phyloP scores from a whole-genome alignment of 1,284 basidiomycete species.

The Athelia psychrophila region DNA sequence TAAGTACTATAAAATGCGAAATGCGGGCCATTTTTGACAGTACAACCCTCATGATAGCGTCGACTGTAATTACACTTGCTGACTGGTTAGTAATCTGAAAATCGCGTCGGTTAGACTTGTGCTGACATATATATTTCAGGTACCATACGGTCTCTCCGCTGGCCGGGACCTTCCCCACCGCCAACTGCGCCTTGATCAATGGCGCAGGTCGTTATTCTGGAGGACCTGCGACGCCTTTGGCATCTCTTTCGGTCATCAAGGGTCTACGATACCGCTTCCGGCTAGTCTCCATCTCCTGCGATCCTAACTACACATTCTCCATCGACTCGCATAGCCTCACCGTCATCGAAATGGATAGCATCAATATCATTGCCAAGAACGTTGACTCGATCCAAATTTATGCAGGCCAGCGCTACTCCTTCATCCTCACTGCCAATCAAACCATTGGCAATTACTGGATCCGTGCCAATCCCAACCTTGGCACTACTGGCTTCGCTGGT shows the following conservation, averaged over 20 bases:
- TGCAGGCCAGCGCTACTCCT: slow-evolving; percentile 21
- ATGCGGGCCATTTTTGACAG: slow-evolving; percentile 53
- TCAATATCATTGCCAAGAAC: slow-evolving; percentile 25
- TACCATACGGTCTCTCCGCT: slow-evolving; percentile 23
- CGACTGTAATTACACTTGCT: slow-evolving; percentile 33
- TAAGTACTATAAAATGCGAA: slow-evolving; percentile 37
- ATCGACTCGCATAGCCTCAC: slow-evolving; percentile 35
- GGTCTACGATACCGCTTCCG: slow-evolving; percentile 33
- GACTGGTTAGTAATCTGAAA: slow-evolving; percentile 38
- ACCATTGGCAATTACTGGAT: slow-evolving; percentile 7
- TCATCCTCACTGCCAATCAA: slow-evolving; percentile 4
- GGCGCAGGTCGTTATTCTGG: slow-evolving; percentile 34
- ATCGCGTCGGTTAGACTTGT: slow-evolving; percentile 2
- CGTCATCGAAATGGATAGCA: slow-evolving; percentile 33
- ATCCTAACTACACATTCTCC: slow-evolving; percentile 29
- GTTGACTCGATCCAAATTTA: slow-evolving; percentile 23
- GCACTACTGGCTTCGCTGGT: neutral
- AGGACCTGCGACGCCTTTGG: slow-evolving; percentile 17
- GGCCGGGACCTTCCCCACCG: slow-evolving; percentile 19
- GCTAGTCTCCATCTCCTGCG: slow-evolving; percentile 47
- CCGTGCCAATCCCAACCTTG: slow-evolving; percentile 1
- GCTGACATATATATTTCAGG: slow-evolving; percentile 3
- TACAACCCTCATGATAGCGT: slow-evolving; percentile 12
- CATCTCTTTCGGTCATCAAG: slow-evolving; percentile 26
- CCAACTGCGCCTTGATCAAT: slow-evolving; percentile 53